These are phyloP conservation scores for Pestalotiopsis fici DNA, from an alignment of 2,329 filamentous ascomycete genomes.

Conservation along the genomic window DNA sequence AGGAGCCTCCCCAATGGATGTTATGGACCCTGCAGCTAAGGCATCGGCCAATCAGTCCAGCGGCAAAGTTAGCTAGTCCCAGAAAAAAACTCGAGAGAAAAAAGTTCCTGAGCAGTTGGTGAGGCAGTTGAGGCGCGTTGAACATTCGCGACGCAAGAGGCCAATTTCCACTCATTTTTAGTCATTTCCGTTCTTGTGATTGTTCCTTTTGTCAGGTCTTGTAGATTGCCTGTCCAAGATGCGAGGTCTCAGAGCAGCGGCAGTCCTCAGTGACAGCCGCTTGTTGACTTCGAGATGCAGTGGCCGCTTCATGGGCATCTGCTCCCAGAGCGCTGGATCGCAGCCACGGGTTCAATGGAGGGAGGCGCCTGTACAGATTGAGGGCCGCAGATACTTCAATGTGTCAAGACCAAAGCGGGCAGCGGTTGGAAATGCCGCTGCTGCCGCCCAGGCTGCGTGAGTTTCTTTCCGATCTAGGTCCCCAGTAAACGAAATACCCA, in stretches of 20 bases:
- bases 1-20: neutral
- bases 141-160: neutral
- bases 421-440: constrained; percentile 21
- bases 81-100: constrained; percentile 19
- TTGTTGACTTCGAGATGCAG: constrained; percentile 32
- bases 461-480: constrained; percentile 13
- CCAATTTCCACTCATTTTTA: neutral
- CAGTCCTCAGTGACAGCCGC: constrained; percentile 37
- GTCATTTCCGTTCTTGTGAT: neutral
- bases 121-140: neutral
- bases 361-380: constrained; percentile 30
- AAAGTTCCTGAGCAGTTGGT: neutral
- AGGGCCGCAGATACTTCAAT: constrained; percentile 40
- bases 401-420: constrained; percentile 34
- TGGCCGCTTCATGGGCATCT: constrained; percentile 32
- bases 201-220: constrained; percentile 14
- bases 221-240: constrained; percentile 29
- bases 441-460: constrained; percentile 40
- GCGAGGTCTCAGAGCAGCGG: constrained; percentile 39
- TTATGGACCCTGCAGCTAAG: neutral
- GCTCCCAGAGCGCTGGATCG: constrained; percentile 25
- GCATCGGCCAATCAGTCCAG: constrained; percentile 9
- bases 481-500: too few species aligned
- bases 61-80: constrained; percentile 9
- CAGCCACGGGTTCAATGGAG: constrained; percentile 31